Conservation (phyloP, 2,329 filamentous ascomycete genomes). For the Juglanconis sp. region DNA sequence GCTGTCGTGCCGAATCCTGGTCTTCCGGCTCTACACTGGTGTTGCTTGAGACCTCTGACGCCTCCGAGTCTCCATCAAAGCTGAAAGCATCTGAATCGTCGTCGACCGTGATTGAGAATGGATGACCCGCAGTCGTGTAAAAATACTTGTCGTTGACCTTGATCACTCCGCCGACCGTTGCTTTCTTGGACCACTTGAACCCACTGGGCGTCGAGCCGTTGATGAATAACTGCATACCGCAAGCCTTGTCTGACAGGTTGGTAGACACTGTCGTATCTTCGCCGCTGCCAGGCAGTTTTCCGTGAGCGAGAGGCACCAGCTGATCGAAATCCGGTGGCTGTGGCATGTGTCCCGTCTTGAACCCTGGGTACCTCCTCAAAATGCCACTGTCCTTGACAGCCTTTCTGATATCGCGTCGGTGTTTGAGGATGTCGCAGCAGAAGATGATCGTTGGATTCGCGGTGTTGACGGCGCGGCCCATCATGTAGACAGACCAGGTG, state of each 20-base stretch:
- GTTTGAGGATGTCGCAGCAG: not conserved
- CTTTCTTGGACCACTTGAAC: not conserved
- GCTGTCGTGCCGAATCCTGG: no score
- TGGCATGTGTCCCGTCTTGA: conserved; percentile 1
- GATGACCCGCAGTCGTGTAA: conserved; percentile 6
- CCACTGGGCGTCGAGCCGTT: not conserved
- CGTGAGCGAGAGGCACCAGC: not conserved
- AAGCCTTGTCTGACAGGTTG: not conserved
- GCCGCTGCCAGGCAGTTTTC: not conserved
- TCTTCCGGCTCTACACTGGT: not conserved
- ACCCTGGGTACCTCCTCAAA: not conserved
- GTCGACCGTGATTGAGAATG: not conserved
- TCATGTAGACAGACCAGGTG: conserved; percentile 9
- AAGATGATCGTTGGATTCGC: conserved; percentile 6
- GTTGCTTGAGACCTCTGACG: not conserved
- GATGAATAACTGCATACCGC: not conserved
- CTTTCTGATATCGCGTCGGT: not conserved
- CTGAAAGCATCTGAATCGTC: not conserved
- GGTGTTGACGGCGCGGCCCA: not conserved
- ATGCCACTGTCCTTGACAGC: not conserved
- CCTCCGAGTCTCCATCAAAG: not conserved
- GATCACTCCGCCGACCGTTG: conserved; percentile 9
- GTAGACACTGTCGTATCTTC: not conserved
- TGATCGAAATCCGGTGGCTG: not conserved
- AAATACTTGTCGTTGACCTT: not conserved